Evolutionary conservation across 2,329 filamentous ascomycete species (phyloP).

Genomic region (Penicillium aurantiogriseum): DNA sequence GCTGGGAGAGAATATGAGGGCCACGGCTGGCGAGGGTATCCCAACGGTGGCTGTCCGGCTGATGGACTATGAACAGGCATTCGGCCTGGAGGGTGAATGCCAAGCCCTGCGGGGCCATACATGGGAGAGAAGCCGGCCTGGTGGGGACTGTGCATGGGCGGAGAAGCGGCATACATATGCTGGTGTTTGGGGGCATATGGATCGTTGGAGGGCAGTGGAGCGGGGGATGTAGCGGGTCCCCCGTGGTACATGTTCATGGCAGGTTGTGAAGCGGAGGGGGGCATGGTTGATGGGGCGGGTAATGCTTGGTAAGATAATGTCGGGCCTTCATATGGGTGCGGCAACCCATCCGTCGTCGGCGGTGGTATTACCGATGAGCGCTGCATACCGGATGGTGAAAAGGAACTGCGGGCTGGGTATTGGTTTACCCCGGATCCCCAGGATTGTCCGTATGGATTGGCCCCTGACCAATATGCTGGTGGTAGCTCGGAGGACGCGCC

Average conservation of each 20-base stretch:
- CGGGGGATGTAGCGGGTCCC: constrained; percentile 44
- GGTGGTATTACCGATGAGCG: constrained; percentile 58
- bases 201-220: constrained; percentile 57
- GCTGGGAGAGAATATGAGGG: constrained; percentile 58
- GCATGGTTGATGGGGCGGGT: constrained; percentile 50
- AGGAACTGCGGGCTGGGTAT: constrained; percentile 52
- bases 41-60: constrained; percentile 38
- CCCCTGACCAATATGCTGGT: constrained; percentile 60
- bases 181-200: constrained; percentile 57
- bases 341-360: constrained; percentile 60
- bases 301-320: constrained; percentile 57
- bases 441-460: constrained; percentile 54
- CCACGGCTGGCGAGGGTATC: constrained; percentile 45
- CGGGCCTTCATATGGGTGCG: constrained; percentile 67
- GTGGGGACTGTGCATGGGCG: constrained; percentile 52
- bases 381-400: constrained; percentile 57
- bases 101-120: constrained; percentile 43
- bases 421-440: constrained; percentile 44
- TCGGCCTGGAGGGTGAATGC: constrained; percentile 44
- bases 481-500: constrained; percentile 43
- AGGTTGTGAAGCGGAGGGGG: constrained; percentile 38
- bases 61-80: constrained; percentile 56
- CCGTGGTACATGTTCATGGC: constrained; percentile 42
- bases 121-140: constrained; percentile 45
- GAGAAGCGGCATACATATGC: constrained; percentile 39